phyloP scores from a whole-genome alignment of 116 monocot species.

The Dioscorea cayenensis region DNA sequence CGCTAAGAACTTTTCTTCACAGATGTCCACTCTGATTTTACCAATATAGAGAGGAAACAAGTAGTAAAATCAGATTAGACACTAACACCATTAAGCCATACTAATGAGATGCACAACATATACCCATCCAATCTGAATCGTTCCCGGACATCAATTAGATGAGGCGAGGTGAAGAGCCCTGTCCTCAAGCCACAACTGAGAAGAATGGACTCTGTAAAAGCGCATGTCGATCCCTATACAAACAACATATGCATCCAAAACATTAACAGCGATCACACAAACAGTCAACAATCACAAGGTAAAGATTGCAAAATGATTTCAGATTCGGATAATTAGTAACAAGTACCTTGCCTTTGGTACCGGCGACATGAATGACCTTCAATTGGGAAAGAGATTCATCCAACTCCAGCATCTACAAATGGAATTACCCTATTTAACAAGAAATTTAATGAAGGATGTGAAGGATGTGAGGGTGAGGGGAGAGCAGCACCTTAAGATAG shows the following conservation, averaged over 20 bases:
- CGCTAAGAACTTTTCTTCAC: constrained; percentile 73
- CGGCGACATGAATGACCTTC: constrained; percentile 85
- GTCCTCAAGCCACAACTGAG: constrained; percentile 64
- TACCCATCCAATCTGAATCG: constrained; percentile 81
- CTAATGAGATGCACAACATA: background rate
- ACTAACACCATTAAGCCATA: background rate
- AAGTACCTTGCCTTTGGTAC: constrained; percentile 87
- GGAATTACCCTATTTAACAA: background rate
- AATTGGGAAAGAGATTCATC: constrained; percentile 45
- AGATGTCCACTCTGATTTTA: constrained; percentile 54
- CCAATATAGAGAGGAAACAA: background rate
- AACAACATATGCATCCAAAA: background rate
- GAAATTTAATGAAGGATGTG: background rate
- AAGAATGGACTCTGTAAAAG: constrained; percentile 76
- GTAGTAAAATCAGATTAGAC: background rate
- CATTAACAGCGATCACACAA: background rate
- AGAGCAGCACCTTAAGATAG: constrained; percentile 40
- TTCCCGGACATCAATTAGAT: constrained; percentile 89
- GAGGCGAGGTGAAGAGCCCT: constrained; percentile 88
- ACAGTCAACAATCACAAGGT: background rate
- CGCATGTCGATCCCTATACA: constrained; percentile 78
- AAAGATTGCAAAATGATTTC: background rate
- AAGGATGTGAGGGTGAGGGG: background rate
- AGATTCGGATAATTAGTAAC: background rate
- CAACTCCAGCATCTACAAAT: constrained; percentile 62